phyloP scores from a whole-genome alignment of 164 flowering plant species.

The Aristolochia fimbriata region DNA sequence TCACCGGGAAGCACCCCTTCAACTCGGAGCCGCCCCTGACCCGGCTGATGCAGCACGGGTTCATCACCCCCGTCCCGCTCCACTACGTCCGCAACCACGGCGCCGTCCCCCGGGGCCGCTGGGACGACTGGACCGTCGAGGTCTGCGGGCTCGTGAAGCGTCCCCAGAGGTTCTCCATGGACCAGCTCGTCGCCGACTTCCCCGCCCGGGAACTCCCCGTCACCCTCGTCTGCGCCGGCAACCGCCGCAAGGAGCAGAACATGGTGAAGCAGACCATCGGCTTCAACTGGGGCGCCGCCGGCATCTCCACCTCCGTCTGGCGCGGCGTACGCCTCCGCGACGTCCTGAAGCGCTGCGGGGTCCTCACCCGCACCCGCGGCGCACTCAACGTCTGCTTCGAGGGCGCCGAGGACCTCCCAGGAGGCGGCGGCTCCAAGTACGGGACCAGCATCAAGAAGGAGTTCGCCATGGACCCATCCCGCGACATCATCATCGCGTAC shows the following conservation, averaged over 20 bases:
- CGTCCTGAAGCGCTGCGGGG: conserved; percentile 63
- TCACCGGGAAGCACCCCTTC: conserved; percentile 96
- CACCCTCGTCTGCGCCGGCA: conserved; percentile 91
- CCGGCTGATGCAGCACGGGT: conserved; percentile 85
- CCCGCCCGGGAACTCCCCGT: conserved; percentile 57
- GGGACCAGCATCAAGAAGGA: conserved; percentile 67
- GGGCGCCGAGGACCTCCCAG: conserved; percentile 89
- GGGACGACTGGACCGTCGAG: conserved; percentile 85
- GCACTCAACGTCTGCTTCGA: conserved; percentile 84
- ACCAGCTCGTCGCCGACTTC: conserved; percentile 59
- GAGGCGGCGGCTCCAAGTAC: conserved; percentile 95
- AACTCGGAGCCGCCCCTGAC: conserved; percentile 72
- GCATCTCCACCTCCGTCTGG: conserved; percentile 84
- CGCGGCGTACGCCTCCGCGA: conserved; percentile 57
- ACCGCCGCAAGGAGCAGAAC: conserved; percentile 90
- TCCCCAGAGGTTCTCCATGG: conserved; percentile 65
- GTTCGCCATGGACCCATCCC: conserved; percentile 68
- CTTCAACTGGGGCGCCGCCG: conserved; percentile 96
- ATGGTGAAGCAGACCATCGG: conserved; percentile 81
- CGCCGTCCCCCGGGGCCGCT: conserved; percentile 52
- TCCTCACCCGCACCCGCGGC: conserved; percentile 37
- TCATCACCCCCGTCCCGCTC: conserved; percentile 84
- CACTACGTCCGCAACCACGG: conserved; percentile 99
- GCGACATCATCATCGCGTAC: conserved; percentile 80
- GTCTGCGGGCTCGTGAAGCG: conserved; percentile 63